Percentiles rank a stretch among this genome's conserved stretches.
Evolutionary conservation across 1,284 basidiomycete species (phyloP).

Genomic region (Tilletia horrida): DNA sequence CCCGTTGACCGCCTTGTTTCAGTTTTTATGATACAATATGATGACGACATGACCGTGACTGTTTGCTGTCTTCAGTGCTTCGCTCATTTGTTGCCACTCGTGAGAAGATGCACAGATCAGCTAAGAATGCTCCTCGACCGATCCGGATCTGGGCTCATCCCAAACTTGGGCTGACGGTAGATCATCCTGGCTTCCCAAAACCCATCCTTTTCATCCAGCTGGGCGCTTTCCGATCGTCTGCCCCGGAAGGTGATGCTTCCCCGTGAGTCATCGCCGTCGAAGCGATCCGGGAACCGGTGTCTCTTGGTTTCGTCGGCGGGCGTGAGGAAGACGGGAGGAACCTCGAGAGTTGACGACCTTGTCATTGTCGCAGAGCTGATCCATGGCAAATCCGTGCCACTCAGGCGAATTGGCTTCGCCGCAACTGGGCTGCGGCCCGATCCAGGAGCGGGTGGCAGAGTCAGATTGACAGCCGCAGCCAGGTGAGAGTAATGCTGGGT

Average conservation of each 20-base stretch:
- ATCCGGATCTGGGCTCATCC: too few species aligned
- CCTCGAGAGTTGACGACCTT: constrained; percentile 1
- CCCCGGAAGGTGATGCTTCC: too few species aligned
- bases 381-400: not conserved
- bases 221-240: too few species aligned
- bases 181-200: too few species aligned
- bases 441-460: not conserved
- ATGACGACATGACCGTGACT: too few species aligned
- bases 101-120: too few species aligned
- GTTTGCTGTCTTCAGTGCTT: too few species aligned
- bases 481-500: constrained; percentile 34
- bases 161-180: too few species aligned
- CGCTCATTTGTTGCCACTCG: too few species aligned
- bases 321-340: constrained; percentile 10
- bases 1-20: not conserved
- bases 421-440: not conserved
- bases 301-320: not conserved
- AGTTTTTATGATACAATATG: not conserved
- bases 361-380: constrained; percentile 13
- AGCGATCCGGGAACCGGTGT: not conserved
- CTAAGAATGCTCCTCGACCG: too few species aligned
- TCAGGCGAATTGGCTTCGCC: not conserved
- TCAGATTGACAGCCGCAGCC: not conserved
- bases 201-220: too few species aligned
- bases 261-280: too few species aligned